Percentiles rank a stretch among this genome's conserved stretches.
These are phyloP conservation scores for Helicocarpus griseus DNA, from an alignment of 2,329 filamentous ascomycete genomes.

Conservation along the genomic window DNA sequence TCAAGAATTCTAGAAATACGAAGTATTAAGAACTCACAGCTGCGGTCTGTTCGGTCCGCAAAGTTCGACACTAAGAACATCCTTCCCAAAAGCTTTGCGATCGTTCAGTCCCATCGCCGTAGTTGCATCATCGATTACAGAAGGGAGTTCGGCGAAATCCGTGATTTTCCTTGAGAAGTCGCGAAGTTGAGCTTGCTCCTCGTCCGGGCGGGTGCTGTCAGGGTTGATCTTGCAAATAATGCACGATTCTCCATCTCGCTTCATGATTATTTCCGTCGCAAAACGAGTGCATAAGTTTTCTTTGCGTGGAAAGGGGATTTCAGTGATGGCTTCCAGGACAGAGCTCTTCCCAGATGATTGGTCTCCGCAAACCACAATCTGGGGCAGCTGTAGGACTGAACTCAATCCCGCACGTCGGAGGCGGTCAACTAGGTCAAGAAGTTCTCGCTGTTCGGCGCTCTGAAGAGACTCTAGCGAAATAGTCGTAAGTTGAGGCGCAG, in stretches of 20 bases:
- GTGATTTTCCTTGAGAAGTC: background rate
- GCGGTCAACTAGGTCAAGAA: constrained; percentile 1
- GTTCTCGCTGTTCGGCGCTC: constrained; percentile 3
- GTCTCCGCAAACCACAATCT: constrained; percentile 32
- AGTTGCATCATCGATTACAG: background rate
- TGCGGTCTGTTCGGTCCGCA: constrained; percentile 30
- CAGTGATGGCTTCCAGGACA: constrained; percentile 25
- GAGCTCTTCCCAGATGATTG: constrained; percentile 31
- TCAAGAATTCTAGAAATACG: background rate
- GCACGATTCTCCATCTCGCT: constrained; percentile 14
- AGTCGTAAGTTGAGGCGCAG: background rate
- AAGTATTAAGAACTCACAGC: constrained; percentile 15
- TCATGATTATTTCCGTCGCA: constrained; percentile 39
- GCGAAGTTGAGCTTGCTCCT: background rate
- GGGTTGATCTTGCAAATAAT: constrained; percentile 1
- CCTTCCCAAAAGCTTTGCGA: constrained; percentile 11
- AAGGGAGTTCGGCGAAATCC: constrained; percentile 3
- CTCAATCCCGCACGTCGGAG: constrained; percentile 4
- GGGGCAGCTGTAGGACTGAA: constrained; percentile 15
- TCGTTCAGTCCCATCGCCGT: constrained; percentile 4
- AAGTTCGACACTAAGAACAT: constrained; percentile 36
- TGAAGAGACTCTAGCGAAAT: constrained; percentile 1
- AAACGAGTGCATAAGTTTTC: constrained; percentile 35
- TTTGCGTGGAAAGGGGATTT: constrained; percentile 30
- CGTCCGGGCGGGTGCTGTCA: background rate